Base-by-base conservation (phyloP, 495 filamentous ascomycete genomes). In the Penicillium angulare region DNA sequence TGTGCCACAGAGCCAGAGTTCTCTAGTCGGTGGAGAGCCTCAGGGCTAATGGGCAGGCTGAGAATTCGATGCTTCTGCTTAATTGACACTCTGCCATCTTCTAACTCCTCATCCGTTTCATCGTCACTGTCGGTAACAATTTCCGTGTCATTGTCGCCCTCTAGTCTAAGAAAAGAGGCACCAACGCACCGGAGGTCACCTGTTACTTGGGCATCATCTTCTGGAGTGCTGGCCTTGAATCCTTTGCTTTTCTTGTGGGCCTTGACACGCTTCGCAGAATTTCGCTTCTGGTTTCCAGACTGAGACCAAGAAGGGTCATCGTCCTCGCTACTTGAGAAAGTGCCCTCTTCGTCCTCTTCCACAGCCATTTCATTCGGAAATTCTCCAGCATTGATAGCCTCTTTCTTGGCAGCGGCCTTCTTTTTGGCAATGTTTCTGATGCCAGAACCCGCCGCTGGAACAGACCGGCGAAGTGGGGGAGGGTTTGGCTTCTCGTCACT, bases 401-500 rank as follows among this genome's bases (percentile, higher is more conserved):
- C 33, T 23, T 32, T 40, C 15, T 39, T 41, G 20, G 34, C 12
- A 38, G n/a, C 26, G 1, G 35, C 6, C 22, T 50, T 50, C 16
- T 34, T 27, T 22, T 18, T 4, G 18, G 16, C 22, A 5, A 1
- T 22, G 12, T 22, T 22, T 12, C 16, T 3, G 8, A 9, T 22
- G 1, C 15, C 3, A 2, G 16, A 13, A 4, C 17, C 12, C 2
- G 39, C 16, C 6, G 2, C 13, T 8, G 24, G 27, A 20, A 33
- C 20, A 32, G 57, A 51, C 7, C 57, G 54, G 7, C 49, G 49
- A 8, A 77, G 53, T 3, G 70, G 64, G 2, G 75, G 73, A 0
- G 77, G 76, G 2, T 75, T 68, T 1, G 43, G 39, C 22, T 73
- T 67, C 0, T 60, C 59, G 0, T 63, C 56, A 0, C 55, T 42